A percentile compares a stretch with the other conserved stretches of the same genome.
Evolutionary conservation across 2,329 filamentous ascomycete species (phyloP).

Genomic region (Geosmithia flava): DNA sequence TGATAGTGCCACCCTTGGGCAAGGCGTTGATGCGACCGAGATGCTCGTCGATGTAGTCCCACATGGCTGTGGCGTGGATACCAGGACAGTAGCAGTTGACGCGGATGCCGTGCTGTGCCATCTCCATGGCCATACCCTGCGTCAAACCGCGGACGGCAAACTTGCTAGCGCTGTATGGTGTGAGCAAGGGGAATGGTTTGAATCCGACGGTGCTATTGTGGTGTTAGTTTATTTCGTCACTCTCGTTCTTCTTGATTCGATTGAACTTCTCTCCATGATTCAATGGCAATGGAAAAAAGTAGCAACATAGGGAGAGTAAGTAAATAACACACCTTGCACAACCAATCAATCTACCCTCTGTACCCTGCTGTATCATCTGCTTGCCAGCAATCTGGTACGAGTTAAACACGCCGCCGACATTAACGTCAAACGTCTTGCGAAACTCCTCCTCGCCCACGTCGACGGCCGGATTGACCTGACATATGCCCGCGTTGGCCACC

Average conservation of each 20-base stretch:
- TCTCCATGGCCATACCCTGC: slow-evolving; percentile 54
- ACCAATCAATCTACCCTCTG: slow-evolving; percentile 10
- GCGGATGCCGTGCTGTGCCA: slow-evolving; percentile 51
- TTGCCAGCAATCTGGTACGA: slow-evolving; percentile 51
- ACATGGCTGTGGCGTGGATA: slow-evolving; percentile 56
- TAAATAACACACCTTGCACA: not conserved
- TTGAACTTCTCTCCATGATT: too few relatives aligned
- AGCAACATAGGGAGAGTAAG: too few relatives aligned
- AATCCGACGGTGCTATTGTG: slow-evolving; percentile 10
- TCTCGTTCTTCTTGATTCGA: slow-evolving; percentile 28
- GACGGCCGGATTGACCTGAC: slow-evolving; percentile 41
- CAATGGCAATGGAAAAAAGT: too few relatives aligned
- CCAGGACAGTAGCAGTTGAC: slow-evolving; percentile 57
- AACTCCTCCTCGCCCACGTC: slow-evolving; percentile 46
- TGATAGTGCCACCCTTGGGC: slow-evolving; percentile 39
- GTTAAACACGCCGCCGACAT: slow-evolving; percentile 53
- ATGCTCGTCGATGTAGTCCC: slow-evolving; percentile 54
- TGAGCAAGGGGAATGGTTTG: slow-evolving; percentile 40
- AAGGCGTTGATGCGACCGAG: slow-evolving; percentile 28
- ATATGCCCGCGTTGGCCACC: slow-evolving; percentile 51
- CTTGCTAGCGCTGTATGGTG: slow-evolving; percentile 53
- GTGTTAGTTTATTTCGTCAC: slow-evolving; percentile 34
- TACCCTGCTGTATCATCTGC: slow-evolving; percentile 51
- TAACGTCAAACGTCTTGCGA: slow-evolving; percentile 48
- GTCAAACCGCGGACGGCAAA: slow-evolving; percentile 55